Evolutionary conservation across 2,329 filamentous ascomycete genomes (phyloP).

Genomic region (Exophiala sp.): DNA sequence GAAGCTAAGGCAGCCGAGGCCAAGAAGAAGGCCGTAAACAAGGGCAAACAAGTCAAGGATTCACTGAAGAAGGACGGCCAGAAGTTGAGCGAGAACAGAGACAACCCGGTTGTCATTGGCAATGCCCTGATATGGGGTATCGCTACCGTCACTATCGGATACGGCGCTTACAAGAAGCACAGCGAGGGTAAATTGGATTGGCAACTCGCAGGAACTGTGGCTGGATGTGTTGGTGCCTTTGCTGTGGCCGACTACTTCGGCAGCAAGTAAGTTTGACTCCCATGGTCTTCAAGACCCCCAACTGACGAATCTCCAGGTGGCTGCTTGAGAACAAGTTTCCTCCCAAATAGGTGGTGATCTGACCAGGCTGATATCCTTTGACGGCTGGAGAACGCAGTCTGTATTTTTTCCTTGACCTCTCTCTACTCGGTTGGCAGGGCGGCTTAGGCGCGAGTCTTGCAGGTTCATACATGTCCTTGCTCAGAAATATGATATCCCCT

Average conservation of each 20-base stretch:
- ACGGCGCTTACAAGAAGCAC: constrained; percentile 48
- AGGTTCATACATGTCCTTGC: constrained; percentile 15
- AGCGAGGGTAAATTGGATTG: constrained; percentile 44
- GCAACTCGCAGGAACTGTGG: constrained; percentile 42
- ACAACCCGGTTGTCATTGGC: constrained; percentile 46
- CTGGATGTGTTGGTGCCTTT: constrained; percentile 43
- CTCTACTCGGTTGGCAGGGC: constrained; percentile 22
- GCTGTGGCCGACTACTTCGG: constrained; percentile 47
- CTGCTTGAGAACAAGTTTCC: constrained; percentile 51
- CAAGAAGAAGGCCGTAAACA: constrained; percentile 32
- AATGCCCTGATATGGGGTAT: constrained; percentile 45
- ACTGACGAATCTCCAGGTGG: constrained; percentile 37
- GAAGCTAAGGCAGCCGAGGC: constrained; percentile 30
- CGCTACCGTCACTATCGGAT: constrained; percentile 42
- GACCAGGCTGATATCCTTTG: background rate
- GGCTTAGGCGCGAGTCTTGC: constrained; percentile 16
- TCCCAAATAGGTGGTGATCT: constrained; percentile 37
- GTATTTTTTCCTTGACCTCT: constrained; percentile 12
- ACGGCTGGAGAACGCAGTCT: constrained; percentile 6
- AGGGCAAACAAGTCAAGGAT: constrained; percentile 30
- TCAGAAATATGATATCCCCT: constrained; percentile 25
- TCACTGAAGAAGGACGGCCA: constrained; percentile 28
- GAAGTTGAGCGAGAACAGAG: constrained; percentile 38
- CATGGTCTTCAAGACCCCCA: background rate
- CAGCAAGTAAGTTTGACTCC: constrained; percentile 44